phyloP scores from a whole-genome alignment of 345 rosid species.

The Litchi chinensis region DNA sequence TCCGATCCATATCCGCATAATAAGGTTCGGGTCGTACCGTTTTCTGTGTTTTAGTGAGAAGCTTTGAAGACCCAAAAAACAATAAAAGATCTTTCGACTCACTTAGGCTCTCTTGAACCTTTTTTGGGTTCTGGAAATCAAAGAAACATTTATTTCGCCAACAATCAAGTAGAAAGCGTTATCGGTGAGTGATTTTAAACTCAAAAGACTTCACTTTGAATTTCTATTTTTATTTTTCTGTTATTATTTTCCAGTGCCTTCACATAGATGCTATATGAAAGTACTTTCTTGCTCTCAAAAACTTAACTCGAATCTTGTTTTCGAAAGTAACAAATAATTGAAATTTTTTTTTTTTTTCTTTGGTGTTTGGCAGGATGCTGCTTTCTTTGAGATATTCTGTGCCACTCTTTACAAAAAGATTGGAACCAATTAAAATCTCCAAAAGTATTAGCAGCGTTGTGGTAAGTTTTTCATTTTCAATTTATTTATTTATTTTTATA shows the following conservation, averaged over 20 bases:
- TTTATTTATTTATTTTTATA: background rate
- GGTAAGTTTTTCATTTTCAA: conserved; percentile 42
- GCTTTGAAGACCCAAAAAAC: background rate
- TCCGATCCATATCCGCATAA: too few relatives aligned
- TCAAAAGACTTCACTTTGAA: background rate
- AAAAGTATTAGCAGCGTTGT: conserved; percentile 39
- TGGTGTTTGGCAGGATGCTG: conserved; percentile 56
- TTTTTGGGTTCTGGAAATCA: background rate
- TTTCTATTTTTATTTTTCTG: background rate
- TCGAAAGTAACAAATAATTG: background rate
- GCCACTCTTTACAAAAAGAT: conserved; percentile 47
- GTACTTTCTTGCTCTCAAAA: background rate
- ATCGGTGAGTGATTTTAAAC: background rate
- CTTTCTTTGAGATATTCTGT: conserved; percentile 52
- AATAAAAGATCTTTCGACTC: background rate
- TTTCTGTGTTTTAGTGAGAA: too few relatives aligned
- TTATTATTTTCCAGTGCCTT: background rate
- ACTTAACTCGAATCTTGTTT: background rate
- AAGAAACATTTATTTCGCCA: background rate
- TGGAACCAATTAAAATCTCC: conserved; percentile 36
- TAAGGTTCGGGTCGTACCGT: too few relatives aligned
- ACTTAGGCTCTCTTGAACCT: background rate
- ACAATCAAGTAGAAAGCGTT: background rate
- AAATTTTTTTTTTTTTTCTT: background rate
- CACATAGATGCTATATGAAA: background rate